phyloP scores from a whole-genome alignment of 768 basidiomycete species.

The Boletus pseudopeckii region DNA sequence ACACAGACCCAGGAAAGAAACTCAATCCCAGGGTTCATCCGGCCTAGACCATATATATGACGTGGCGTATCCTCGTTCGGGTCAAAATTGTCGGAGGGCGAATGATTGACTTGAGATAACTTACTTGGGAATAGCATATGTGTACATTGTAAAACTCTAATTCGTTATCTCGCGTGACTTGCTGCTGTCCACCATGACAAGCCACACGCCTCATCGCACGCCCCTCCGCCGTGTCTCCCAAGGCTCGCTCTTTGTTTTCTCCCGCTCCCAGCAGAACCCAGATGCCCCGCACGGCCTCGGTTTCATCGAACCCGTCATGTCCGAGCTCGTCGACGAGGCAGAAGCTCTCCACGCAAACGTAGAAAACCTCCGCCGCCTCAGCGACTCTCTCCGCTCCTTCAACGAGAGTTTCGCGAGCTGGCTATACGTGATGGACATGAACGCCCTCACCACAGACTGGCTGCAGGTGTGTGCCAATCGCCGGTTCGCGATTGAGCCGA shows the following conservation, averaged over 20 bases:
- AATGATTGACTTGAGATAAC: too few species aligned
- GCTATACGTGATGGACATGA: constrained; percentile 92
- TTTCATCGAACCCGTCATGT: constrained; percentile 79
- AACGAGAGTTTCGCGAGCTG: constrained; percentile 93
- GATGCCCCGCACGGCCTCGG: constrained; percentile 82
- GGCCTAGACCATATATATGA: too few species aligned
- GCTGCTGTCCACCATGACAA: constrained; percentile 5
- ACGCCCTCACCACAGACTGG: constrained; percentile 92
- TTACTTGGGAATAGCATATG: too few species aligned
- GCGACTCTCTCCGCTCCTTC: constrained; percentile 75
- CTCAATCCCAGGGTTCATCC: too few species aligned
- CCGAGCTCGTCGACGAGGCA: constrained; percentile 86
- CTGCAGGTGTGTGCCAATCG: constrained; percentile 51
- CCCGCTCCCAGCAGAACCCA: constrained; percentile 62
- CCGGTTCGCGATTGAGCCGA: not conserved
- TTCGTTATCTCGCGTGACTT: not conserved
- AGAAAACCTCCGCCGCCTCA: constrained; percentile 65
- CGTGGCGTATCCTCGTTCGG: too few species aligned
- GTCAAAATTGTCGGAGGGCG: too few species aligned
- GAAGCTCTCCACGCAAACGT: constrained; percentile 76
- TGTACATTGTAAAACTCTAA: not conserved
- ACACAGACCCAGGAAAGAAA: too few species aligned
- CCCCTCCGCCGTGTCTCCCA: constrained; percentile 89
- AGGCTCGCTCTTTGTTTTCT: constrained; percentile 83
- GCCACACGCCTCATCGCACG: constrained; percentile 53